phyloP scores from a whole-genome alignment of 495 filamentous ascomycete species.

The Lasiosphaeriaceae sp. region DNA sequence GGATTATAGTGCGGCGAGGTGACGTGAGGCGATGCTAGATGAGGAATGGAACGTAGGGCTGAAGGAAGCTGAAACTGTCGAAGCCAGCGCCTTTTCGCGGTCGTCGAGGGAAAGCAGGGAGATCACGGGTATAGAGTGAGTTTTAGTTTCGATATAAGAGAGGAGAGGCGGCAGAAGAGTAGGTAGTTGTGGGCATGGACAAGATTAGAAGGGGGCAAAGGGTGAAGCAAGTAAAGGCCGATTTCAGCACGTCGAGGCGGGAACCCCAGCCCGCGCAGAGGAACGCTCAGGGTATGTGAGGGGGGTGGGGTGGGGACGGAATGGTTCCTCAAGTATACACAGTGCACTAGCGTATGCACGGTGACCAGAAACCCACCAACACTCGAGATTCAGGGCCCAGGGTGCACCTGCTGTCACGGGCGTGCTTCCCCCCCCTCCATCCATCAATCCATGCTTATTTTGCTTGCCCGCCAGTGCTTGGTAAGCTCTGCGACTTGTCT shows the following conservation, averaged over 20 bases:
- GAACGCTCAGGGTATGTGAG: neutral
- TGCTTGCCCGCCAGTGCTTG: neutral
- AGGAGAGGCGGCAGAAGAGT: too few relatives aligned
- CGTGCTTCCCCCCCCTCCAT: too few relatives aligned
- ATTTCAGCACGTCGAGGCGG: neutral
- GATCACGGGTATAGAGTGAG: neutral
- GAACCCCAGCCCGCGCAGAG: neutral
- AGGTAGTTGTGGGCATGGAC: neutral
- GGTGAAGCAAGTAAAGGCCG: slow-evolving; percentile 1
- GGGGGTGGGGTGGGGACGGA: slow-evolving; percentile 1
- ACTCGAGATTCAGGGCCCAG: neutral
- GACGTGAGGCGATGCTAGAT: too few relatives aligned
- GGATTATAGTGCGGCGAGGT: neutral
- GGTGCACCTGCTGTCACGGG: neutral
- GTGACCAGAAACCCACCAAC: neutral
- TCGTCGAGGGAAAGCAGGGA: neutral
- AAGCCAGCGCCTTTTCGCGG: neutral
- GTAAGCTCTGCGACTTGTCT: neutral
- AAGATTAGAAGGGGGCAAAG: neutral
- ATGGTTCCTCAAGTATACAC: neutral
- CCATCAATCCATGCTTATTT: too few relatives aligned
- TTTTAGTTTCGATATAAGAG: too few relatives aligned
- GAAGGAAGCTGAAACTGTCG: too few relatives aligned
- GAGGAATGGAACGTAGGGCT: too few relatives aligned
- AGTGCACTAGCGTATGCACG: slow-evolving; percentile 7